Percentiles rank a stretch among this genome's conserved stretches.
Evolutionary conservation across 1,284 basidiomycete genomes (phyloP).

Genomic region (Ganoderma boninense): DNA sequence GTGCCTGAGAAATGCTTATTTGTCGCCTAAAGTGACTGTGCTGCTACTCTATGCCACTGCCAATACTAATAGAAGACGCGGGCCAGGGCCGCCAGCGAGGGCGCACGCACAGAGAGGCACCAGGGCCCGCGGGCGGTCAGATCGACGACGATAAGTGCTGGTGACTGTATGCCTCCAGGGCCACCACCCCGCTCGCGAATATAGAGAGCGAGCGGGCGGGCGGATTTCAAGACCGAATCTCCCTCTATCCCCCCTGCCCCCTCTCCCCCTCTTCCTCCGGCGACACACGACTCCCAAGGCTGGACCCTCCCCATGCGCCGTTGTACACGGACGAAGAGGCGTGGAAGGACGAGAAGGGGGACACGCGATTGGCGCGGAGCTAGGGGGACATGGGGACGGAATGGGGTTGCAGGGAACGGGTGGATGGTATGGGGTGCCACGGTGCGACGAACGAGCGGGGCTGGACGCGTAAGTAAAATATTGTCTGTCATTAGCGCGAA

Average conservation of each 20-base stretch:
- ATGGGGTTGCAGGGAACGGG: background rate
- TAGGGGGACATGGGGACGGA: background rate
- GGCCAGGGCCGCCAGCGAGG: background rate
- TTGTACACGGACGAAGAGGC: background rate
- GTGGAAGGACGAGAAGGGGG: background rate
- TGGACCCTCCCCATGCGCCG: background rate
- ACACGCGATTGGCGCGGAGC: background rate
- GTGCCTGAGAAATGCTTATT: constrained; percentile 1
- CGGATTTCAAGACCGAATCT: background rate
- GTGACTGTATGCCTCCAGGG: background rate
- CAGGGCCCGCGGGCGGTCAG: background rate
- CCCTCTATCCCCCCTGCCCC: background rate
- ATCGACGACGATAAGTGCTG: background rate
- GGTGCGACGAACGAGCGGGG: background rate
- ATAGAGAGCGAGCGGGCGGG: background rate
- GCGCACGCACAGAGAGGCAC: background rate
- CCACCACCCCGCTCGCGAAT: background rate
- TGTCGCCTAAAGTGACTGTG: background rate
- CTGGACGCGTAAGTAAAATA: background rate
- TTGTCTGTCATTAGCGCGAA: background rate
- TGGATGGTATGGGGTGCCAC: background rate
- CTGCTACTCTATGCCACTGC: background rate
- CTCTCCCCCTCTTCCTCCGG: background rate
- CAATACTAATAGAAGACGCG: background rate
- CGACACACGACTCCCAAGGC: background rate